Base-by-base conservation (phyloP, 371 early-diverging fungal species). In the Mucor irregularis region DNA sequence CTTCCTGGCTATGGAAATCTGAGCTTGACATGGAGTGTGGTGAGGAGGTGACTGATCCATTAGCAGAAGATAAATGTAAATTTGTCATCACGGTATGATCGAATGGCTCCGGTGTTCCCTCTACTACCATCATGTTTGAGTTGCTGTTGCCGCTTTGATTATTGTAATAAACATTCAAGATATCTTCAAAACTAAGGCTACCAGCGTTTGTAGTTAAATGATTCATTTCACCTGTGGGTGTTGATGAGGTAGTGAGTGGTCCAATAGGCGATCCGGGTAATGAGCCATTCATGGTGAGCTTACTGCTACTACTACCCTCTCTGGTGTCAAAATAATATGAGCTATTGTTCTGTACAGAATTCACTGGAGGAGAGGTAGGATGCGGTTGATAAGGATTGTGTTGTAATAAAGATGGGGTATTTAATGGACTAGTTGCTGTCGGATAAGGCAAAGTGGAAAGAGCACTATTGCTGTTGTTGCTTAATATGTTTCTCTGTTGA, bases 131-230 rank as follows among this genome's bases (percentile, higher is more conserved):
- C n/a, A n/a, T n/a, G n/a, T n/a, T n/a, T n/a, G n/a, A n/a, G n/a
- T n/a, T n/a, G n/a, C n/a, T n/a, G n/a, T n/a, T n/a, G 7, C 19
- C 30, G 5, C 11, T 37, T 1, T 28, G 19, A 2, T 57, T 39
- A 14, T 52, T 46, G 40, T 63, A 56, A 42, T 68, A 68, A 13
- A 61, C 38, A 17, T 53, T 56, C 14, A 68, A 30, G 4, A 68
- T 47, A 4, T 68, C 64, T 57, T 68, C 68, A 64, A 68, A 68
- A 14, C 64, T 68, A n/a, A 68, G 40, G 17, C 53, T 37, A 9
- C 69, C 66, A 33, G 66, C 49, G 60, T 69, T 50, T 4, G 49
- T 49, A n/a, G n/a, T n/a, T n/a, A n/a, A n/a, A n/a, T n/a, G n/a
- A n/a, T n/a, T n/a, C n/a, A n/a, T n/a, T n/a, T n/a, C 13, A 30